A percentile compares a stretch with the other conserved stretches of the same genome.
Evolutionary conservation across 2,329 filamentous ascomycete species (phyloP).

Genomic region (Diaporthe amygdali): DNA sequence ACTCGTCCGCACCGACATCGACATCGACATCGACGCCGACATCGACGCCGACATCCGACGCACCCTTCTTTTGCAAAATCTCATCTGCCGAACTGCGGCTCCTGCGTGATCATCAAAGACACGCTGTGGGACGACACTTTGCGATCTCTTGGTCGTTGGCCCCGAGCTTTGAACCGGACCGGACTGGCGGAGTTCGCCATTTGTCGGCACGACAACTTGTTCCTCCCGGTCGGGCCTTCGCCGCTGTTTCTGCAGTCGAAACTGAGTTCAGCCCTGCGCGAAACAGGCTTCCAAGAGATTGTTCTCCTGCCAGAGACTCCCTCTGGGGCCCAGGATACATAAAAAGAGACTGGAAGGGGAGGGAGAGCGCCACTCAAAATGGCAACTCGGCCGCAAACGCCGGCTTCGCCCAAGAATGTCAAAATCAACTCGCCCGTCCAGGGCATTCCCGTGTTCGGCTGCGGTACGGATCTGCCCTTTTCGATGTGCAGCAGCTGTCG

Average conservation of each 20-base stretch:
- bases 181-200: conserved; percentile 14
- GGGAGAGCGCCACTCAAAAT: conserved; percentile 36
- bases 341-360: background rate
- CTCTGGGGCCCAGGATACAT: background rate
- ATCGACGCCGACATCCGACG: background rate
- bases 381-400: conserved; percentile 53
- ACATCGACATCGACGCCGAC: background rate
- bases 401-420: conserved; percentile 60
- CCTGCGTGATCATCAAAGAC: background rate
- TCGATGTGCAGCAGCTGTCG: background rate
- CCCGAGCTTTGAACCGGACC: conserved; percentile 5
- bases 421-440: conserved; percentile 65
- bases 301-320: background rate
- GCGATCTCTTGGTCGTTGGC: background rate
- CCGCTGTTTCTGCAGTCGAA: background rate
- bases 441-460: conserved; percentile 67
- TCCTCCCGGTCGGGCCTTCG: conserved; percentile 14
- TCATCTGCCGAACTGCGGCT: background rate
- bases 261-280: background rate
- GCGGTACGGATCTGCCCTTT: conserved; percentile 53
- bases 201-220: conserved; percentile 15
- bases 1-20: background rate
- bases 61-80: background rate
- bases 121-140: background rate
- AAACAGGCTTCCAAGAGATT: background rate